Conservation (phyloP, 495 filamentous ascomycete species). For the Xylaria castorea region DNA sequence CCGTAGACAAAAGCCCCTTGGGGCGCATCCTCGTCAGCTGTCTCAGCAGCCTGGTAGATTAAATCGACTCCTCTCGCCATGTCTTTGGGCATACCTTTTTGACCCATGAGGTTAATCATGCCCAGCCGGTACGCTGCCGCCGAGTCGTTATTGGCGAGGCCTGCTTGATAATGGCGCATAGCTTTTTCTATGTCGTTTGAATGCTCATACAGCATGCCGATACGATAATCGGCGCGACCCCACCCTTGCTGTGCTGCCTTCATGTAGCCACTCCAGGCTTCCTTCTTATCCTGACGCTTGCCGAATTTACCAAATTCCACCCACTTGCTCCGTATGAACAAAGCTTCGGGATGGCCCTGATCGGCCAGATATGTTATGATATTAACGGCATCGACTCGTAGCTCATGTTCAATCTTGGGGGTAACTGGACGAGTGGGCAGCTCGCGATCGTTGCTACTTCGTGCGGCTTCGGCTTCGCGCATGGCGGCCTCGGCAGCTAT, state of each 20-base stretch:
- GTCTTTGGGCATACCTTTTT: constrained; percentile 87
- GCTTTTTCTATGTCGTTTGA: constrained; percentile 91
- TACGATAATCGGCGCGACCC: constrained; percentile 92
- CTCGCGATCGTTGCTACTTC: constrained; percentile 57
- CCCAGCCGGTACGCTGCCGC: constrained; percentile 94
- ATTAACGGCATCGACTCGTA: constrained; percentile 87
- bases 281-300: constrained; percentile 85
- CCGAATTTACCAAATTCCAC: constrained; percentile 98
- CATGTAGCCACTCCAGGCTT: constrained; percentile 85
- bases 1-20: constrained; percentile 97
- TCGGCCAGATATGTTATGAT: constrained; percentile 88
- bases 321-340: constrained; percentile 97
- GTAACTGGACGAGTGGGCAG: constrained; percentile 73
- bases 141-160: constrained; percentile 79
- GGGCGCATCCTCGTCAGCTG: constrained; percentile 94
- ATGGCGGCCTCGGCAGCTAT: constrained; percentile 73
- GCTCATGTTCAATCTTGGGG: constrained; percentile 84
- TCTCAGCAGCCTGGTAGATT: constrained; percentile 81
- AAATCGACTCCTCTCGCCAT: constrained; percentile 78
- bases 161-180: constrained; percentile 83
- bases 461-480: constrained; percentile 49
- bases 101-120: constrained; percentile 96
- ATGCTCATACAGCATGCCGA: constrained; percentile 97
- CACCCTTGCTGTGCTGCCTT: constrained; percentile 89
- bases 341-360: constrained; percentile 91